Base-by-base conservation (phyloP, 148 eudicot genomes). In the Rhododendron mucronatum region DNA sequence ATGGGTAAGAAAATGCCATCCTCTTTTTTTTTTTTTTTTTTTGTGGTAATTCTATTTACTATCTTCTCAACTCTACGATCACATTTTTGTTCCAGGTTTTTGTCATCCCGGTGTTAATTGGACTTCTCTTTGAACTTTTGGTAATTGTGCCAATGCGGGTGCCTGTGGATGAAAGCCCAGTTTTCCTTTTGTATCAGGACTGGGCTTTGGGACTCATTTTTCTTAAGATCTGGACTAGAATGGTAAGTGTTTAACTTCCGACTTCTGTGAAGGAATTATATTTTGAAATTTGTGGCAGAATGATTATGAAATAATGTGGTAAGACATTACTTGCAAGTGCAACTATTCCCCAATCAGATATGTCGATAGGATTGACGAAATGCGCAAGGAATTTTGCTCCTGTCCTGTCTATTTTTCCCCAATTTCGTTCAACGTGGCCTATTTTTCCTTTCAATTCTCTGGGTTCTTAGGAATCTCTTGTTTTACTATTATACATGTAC, bases 121-220 rank as follows among this genome's bases (percentile, higher is more conserved):
- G 99, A 80, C 91, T 97, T 88, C 94, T 97, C 18, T 97, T 97
- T 84, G 98, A 97, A 92, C 98, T 97, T 47, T 84, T 97, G 87
- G 98, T 97, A 65, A 94, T 94, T 82, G 99, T 95, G 83, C 99
- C 99, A 18, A 95, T 97, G 99, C 92, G 99, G 84, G 98, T 97
- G 69, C 96, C 99, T 2, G 90, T 95, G 61, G 95, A 97, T 90
- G 99, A 97, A 88, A 97, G 99, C 91, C 99, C 99, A 44, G 98
- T 97, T 73, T 97, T 97, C 90, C 98, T 94, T 78, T 89, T 97
- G 69, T 97, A 94, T 91, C 99, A 97, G 86, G 99, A 95, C 87
- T 97, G 99, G 98, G 99, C 98, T 83, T 88, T 95, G 84, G 99
- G 99, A 48, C 93, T 97, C 1, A 91, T 94, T 82, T 95, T 97